These are phyloP conservation scores for Mycogone perniciosa DNA, from an alignment of 2,329 filamentous ascomycete genomes.

Conservation along the genomic window DNA sequence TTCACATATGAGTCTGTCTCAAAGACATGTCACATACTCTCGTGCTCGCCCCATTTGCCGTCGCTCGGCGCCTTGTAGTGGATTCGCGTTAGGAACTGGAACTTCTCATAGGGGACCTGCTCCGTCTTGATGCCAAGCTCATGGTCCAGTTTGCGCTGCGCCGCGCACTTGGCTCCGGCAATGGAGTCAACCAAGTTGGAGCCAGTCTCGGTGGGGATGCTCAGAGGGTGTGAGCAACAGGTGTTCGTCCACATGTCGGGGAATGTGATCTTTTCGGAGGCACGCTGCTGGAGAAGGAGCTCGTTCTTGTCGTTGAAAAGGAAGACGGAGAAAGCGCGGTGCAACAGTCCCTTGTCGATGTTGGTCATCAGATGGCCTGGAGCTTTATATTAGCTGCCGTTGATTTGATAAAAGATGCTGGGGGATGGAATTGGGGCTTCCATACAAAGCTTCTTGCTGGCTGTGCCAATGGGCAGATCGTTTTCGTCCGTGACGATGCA, in stretches of 20 bases:
- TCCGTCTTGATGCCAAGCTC: conserved; percentile 86
- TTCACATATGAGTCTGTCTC: background rate
- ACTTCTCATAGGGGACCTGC: conserved; percentile 86
- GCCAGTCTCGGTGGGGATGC: conserved; percentile 86
- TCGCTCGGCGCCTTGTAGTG: conserved; percentile 97
- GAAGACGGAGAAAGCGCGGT: conserved; percentile 97
- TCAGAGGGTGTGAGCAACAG: conserved; percentile 95
- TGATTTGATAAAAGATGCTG: background rate
- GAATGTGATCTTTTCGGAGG: conserved; percentile 96
- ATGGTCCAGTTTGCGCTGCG: conserved; percentile 87
- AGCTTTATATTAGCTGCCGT: background rate
- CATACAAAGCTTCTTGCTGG: conserved; percentile 95
- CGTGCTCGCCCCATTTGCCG: conserved; percentile 98
- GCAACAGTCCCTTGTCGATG: conserved; percentile 90
- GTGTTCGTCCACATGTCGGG: conserved; percentile 99
- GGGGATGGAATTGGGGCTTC: background rate
- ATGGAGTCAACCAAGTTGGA: conserved; percentile 72
- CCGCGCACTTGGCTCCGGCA: conserved; percentile 81
- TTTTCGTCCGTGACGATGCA: conserved; percentile 95
- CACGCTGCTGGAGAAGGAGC: conserved; percentile 90
- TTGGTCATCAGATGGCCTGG: conserved; percentile 97
- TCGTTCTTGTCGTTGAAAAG: conserved; percentile 93
- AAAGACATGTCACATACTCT: conserved; percentile 57
- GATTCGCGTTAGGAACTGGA: conserved; percentile 91
- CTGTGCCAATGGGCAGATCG: conserved; percentile 87